Evolutionary conservation across 1,139 yeast genomes (phyloP).

Genomic region (Yamadazyma taylorii): DNA sequence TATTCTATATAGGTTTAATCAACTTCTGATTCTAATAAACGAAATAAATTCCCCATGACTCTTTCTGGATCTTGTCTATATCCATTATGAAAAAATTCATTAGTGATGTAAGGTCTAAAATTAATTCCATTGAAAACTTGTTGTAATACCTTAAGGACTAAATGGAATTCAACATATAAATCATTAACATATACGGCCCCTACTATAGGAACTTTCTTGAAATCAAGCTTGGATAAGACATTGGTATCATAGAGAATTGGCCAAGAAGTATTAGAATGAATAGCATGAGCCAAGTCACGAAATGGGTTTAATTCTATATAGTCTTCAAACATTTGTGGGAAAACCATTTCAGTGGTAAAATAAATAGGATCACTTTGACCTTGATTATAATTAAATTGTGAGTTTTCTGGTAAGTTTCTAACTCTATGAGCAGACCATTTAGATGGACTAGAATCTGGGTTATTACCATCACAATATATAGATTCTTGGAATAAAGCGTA

Average conservation of each 20-base stretch:
- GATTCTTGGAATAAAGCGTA: slow-evolving; percentile 61
- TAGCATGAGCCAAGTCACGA: slow-evolving; percentile 38
- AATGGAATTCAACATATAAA: slow-evolving; percentile 53
- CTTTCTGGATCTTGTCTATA: slow-evolving; percentile 41
- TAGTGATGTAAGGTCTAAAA: slow-evolving; percentile 44
- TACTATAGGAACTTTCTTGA: slow-evolving; percentile 47
- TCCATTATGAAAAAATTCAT: slow-evolving; percentile 56
- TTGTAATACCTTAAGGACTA: slow-evolving; percentile 35
- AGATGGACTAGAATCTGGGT: slow-evolving; percentile 18
- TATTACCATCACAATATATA: slow-evolving; percentile 47
- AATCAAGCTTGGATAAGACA: slow-evolving; percentile 25
- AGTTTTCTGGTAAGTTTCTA: slow-evolving; percentile 28
- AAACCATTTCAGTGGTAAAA: slow-evolving; percentile 63
- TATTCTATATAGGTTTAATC: slow-evolving; percentile 39
- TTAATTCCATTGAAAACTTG: slow-evolving; percentile 30
- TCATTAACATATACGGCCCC: slow-evolving; percentile 53
- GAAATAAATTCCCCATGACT: slow-evolving; percentile 42
- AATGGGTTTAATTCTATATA: slow-evolving; percentile 43
- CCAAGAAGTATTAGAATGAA: slow-evolving; percentile 47
- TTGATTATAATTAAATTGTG: slow-evolving; percentile 23
- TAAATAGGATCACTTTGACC: slow-evolving; percentile 26
- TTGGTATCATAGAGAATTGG: slow-evolving; percentile 38
- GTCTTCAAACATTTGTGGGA: slow-evolving; percentile 50
- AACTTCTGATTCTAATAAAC: slow-evolving; percentile 41
- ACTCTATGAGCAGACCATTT: slow-evolving; percentile 53